Base-by-base conservation (phyloP, 306 rosid genomes). In the Astragalus membranaceus region DNA sequence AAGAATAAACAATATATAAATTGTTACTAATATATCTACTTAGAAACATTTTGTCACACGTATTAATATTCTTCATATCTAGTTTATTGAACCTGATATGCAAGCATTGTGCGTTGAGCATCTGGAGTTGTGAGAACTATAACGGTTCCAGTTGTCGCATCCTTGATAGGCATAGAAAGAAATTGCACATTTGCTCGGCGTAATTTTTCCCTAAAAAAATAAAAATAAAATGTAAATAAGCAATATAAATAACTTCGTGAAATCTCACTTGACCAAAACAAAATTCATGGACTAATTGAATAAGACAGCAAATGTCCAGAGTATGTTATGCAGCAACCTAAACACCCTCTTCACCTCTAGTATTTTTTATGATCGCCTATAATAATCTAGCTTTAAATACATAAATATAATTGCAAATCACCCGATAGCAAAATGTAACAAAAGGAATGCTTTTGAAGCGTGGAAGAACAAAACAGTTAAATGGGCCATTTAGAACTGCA, bases 51-150 rank as follows among this genome's bases (percentile, higher is more conserved):
- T 54, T 5, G 48, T 13, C 49, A 65, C 54, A 73, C 1, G 9
- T 66, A 54, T 13, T 36, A 59, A 43, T 54, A 72, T 55, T 57
- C 30, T 20, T 64, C 63, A 36, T 37, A 26, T 55, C 48, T 37
- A 62, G 73, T 29, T 39, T n/a, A 75, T 42, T 29, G 56, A 10
- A 88, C 99, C 98, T 94, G 97, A 84, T 90, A 94, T 23, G 99
- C 85, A 60, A 94, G 89, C 99, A 90, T 91, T 50, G 99, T 90
- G 51, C 97, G 97, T 17, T 94, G 98, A 43, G 98, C 98, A 85
- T 94, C 97, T 35, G 97, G 90, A 58, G 97, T 90, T 7, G 98
- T 90, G 73, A 94, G 98, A 79, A 94, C 98, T 70, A 94, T 91
- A 44, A 94, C 97, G 3, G 97, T 94, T 74, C 97, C 97, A 5